Evolutionary conservation across 176 grass and related monocot species (phyloP).

Genomic region (Typha latifolia): DNA sequence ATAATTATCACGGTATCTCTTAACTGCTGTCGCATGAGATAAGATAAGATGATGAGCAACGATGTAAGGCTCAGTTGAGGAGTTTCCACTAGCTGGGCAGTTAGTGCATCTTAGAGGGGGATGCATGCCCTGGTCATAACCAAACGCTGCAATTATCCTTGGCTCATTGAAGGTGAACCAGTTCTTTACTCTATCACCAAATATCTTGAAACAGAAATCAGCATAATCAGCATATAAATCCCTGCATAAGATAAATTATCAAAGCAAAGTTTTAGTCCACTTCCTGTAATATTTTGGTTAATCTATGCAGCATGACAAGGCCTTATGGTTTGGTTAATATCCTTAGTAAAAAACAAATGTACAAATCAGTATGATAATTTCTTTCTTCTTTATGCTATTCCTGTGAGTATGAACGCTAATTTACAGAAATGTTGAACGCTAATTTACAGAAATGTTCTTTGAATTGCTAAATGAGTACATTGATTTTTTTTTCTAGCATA

Average conservation of each 20-base stretch:
- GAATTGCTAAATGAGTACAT: too few relatives aligned
- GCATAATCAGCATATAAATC: constrained; percentile 31
- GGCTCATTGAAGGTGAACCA: constrained; percentile 54
- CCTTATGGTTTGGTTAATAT: too few relatives aligned
- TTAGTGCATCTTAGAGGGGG: constrained; percentile 37
- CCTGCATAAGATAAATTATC: constrained; percentile 7
- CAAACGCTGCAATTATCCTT: constrained; percentile 34
- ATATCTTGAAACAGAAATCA: constrained; percentile 40
- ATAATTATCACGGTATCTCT: constrained; percentile 49
- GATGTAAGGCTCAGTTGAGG: constrained; percentile 47
- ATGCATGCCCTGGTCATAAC: constrained; percentile 44
- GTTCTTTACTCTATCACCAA: constrained; percentile 47
- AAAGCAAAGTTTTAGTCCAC: too few relatives aligned
- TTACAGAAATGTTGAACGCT: too few relatives aligned
- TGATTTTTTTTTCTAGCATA: too few relatives aligned
- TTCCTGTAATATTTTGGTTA: too few relatives aligned
- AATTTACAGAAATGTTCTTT: too few relatives aligned
- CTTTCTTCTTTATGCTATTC: too few relatives aligned
- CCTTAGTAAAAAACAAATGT: too few relatives aligned
- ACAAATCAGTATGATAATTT: too few relatives aligned
- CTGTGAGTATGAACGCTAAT: too few relatives aligned
- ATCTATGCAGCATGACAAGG: too few relatives aligned
- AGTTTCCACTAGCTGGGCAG: constrained; percentile 42
- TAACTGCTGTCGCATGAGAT: constrained; percentile 41
- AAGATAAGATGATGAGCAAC: constrained; percentile 46